Evolutionary conservation across 179 eudicot genomes (phyloP).

Genomic region (Drosera spatulata): DNA sequence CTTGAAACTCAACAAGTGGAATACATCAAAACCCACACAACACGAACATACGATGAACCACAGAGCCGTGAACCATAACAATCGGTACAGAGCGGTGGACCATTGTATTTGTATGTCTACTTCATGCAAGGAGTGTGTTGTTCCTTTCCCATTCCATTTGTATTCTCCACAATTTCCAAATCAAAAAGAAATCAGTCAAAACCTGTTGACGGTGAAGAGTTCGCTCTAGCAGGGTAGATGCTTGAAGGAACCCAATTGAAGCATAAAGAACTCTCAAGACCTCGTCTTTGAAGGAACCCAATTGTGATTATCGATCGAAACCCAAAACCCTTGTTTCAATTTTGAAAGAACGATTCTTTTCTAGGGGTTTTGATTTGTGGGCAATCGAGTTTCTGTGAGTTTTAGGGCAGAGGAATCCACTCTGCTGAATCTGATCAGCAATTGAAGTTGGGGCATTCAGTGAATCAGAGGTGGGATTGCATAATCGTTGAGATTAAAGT

Average conservation of each 20-base stretch:
- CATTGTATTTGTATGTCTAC: too few relatives aligned
- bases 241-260: not conserved
- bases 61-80: too few relatives aligned
- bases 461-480: too few relatives aligned
- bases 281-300: not conserved
- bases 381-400: not conserved
- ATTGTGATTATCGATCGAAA: not conserved
- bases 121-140: too few relatives aligned
- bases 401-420: conserved; percentile 1
- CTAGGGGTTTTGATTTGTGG: not conserved
- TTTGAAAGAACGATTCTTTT: not conserved
- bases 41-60: too few relatives aligned
- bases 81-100: too few relatives aligned
- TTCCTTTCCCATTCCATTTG: too few relatives aligned
- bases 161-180: not conserved
- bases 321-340: not conserved
- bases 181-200: not conserved
- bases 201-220: not conserved
- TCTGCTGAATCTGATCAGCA: not conserved
- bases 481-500: not conserved
- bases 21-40: too few relatives aligned
- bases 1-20: too few relatives aligned
- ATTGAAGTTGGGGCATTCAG: not conserved
- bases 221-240: not conserved
- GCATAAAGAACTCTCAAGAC: not conserved